phyloP scores from a whole-genome alignment of 176 grass and related monocot genomes.

The Coix lacrymajobi region DNA sequence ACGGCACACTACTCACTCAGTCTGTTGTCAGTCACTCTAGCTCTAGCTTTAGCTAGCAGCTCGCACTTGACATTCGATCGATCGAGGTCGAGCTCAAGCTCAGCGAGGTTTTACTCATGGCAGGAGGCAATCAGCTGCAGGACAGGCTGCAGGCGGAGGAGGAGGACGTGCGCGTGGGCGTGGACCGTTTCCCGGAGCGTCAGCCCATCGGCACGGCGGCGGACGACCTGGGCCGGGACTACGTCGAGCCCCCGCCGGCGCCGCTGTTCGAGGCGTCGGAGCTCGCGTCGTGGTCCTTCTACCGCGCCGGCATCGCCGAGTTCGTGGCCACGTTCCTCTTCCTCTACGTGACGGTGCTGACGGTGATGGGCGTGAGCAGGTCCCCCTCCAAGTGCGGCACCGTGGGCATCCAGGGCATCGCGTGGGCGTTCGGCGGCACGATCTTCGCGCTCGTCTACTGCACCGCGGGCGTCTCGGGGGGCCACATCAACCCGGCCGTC shows the following conservation, averaged over 20 bases:
- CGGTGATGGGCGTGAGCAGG: slow-evolving; percentile 66
- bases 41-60: neutral
- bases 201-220: slow-evolving; percentile 1
- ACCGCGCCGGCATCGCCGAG: slow-evolving; percentile 88
- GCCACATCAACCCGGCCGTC: slow-evolving; percentile 23
- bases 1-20: neutral
- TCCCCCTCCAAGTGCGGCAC: slow-evolving; percentile 59
- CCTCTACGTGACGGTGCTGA: slow-evolving; percentile 80
- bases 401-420: slow-evolving; percentile 71
- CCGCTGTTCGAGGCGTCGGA: slow-evolving; percentile 10
- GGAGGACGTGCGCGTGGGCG: slow-evolving; percentile 18
- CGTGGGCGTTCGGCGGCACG: slow-evolving; percentile 78
- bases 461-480: slow-evolving; percentile 45
- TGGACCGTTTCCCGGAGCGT: neutral
- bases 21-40: neutral
- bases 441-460: slow-evolving; percentile 90
- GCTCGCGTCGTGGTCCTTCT: slow-evolving; percentile 64
- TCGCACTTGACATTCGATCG: neutral
- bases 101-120: neutral
- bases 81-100: neutral
- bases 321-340: slow-evolving; percentile 82
- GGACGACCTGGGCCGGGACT: slow-evolving; percentile 14
- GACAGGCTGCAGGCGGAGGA: neutral
- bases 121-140: neutral
- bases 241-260: neutral